Evolutionary conservation across 306 rosid genomes (phyloP), one percentile per base, ranked within the genome.

Genomic region (Rosa rugosa): DNA sequence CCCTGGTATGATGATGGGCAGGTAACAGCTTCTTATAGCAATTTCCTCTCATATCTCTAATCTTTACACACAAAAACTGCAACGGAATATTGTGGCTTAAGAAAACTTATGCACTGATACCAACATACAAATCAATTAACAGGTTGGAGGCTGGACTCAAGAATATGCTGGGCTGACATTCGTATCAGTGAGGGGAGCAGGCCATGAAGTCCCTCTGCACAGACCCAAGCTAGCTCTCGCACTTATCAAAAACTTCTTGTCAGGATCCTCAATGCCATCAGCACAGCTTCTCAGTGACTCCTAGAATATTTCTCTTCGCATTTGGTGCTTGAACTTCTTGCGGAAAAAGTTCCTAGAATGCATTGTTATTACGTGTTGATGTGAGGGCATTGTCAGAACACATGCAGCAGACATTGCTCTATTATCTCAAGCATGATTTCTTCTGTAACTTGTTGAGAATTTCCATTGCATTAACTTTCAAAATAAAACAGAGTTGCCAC

Each of bases 111-210:
- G 16, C 42, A 27, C 20, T 3, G 54, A 27, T 25, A 12, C 47
- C 47, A 38, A 57, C 62, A 51, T 69, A 27, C 73, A 65, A 65
- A 20, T 22, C 73, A 51, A 8, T 62, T 38, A 73, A 76, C 88
- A 94, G 99, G 99, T 94, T 64, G 99, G 97, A 82, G 97, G 99
- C 75, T 94, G 99, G 97, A 92, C 85, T 3, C 93, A 94, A 80
- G 99, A 91, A 83, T 94, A 94, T 76, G 87, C 45, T 38, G 99
- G 99, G 57, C 86, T 94, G 41, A 94, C 90, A 17, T 91, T 94
- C 77, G 97, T 92, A 56, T 76, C 84, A 0, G 92, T 92, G 75
- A 85, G 99, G 74, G 99, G 99, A 77, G 99, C 97, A 42, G 99
- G 99, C 23, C 99, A 92, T 27, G 97, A 94, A 88, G 98, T 94